Conservation (phyloP, 352 stramenopile species). For the Phytophthora chlamydospora region DNA sequence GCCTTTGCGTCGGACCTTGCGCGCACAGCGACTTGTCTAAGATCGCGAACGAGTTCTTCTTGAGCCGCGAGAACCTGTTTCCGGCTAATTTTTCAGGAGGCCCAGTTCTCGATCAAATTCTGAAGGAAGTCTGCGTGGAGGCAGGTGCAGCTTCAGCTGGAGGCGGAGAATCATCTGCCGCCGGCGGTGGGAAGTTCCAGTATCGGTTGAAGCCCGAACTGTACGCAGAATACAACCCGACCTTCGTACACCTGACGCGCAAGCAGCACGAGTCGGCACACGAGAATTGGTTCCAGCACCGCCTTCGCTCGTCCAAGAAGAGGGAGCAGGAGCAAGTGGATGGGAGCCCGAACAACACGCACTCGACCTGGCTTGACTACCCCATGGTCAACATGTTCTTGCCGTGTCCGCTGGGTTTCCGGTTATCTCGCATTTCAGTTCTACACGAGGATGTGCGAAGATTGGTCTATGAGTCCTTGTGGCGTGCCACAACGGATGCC, state of each 20-base stretch:
- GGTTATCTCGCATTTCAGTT: constrained; percentile 59
- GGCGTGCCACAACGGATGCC: constrained; percentile 59
- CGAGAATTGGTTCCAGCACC: constrained; percentile 88
- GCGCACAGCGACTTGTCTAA: constrained; percentile 88
- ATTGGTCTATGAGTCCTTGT: constrained; percentile 78
- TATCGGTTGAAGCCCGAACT: constrained; percentile 85
- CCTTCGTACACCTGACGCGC: constrained; percentile 85
- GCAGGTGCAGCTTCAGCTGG: constrained; percentile 32
- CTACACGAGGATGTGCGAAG: constrained; percentile 62
- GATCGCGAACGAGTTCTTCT: constrained; percentile 84
- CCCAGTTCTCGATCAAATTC: constrained; percentile 71
- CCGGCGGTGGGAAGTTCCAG: constrained; percentile 66
- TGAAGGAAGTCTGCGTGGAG: constrained; percentile 76
- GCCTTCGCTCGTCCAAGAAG: constrained; percentile 69
- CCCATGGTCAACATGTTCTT: constrained; percentile 85
- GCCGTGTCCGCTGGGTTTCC: constrained; percentile 68
- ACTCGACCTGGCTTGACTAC: constrained; percentile 82
- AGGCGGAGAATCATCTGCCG: constrained; percentile 32
- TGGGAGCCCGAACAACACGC: constrained; percentile 60
- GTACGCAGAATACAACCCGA: constrained; percentile 85
- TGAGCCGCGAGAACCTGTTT: constrained; percentile 78
- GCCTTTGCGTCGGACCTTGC: constrained; percentile 79
- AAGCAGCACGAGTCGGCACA: constrained; percentile 89
- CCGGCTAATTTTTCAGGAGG: constrained; percentile 71
- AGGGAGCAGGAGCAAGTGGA: constrained; percentile 70